Percentiles rank a stretch among this genome's conserved stretches.
These are phyloP conservation scores for Lavandula angustifolia DNA, from an alignment of 257 asterid genomes.

Conservation along the genomic window DNA sequence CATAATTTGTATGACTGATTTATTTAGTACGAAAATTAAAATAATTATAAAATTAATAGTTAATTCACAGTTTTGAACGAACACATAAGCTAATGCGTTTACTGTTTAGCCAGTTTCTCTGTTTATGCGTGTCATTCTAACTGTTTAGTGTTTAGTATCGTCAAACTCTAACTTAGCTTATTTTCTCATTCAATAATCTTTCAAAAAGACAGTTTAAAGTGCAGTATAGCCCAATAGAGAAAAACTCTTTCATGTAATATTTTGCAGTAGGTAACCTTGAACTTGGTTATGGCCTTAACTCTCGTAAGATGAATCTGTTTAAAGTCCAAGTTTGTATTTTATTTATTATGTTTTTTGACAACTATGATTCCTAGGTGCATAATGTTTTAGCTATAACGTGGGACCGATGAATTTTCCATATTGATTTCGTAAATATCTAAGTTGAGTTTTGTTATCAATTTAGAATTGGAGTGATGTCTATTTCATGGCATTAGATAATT, in stretches of 20 bases:
- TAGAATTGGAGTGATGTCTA: constrained; percentile 1
- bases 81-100: too few species aligned
- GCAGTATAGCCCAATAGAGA: not conserved
- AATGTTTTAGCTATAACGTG: not conserved
- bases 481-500: not conserved
- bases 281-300: not conserved
- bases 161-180: too few species aligned
- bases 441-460: not conserved
- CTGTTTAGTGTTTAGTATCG: too few species aligned
- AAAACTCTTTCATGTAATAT: not conserved
- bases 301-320: not conserved
- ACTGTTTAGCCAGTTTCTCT: too few species aligned
- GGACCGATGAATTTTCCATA: not conserved
- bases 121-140: too few species aligned
- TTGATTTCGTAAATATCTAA: not conserved
- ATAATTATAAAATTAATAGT: too few species aligned
- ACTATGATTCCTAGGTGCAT: not conserved
- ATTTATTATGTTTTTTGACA: too few species aligned
- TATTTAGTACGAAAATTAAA: too few species aligned
- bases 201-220: not conserved
- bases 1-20: too few species aligned
- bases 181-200: too few species aligned
- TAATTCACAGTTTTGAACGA: too few species aligned
- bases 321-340: too few species aligned
- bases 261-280: not conserved